Conservation (phyloP, 805 yeast genomes). For the Brettanomyces nanus region DNA sequence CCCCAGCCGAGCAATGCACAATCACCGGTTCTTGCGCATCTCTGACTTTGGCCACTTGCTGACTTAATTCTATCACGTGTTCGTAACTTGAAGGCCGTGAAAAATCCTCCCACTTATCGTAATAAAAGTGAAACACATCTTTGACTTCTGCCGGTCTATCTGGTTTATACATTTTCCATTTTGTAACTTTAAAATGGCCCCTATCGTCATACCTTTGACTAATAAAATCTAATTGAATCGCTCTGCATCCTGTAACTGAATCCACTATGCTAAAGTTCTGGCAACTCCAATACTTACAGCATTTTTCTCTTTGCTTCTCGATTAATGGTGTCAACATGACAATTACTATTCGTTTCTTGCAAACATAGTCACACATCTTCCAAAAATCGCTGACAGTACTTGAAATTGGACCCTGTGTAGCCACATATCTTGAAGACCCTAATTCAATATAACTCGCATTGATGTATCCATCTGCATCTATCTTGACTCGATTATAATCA, state of each 20-base stretch:
- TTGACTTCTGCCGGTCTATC: slow-evolving; percentile 1
- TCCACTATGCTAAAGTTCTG: slow-evolving; percentile 2
- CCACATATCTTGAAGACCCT: slow-evolving; percentile 42
- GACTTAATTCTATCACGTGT: slow-evolving; percentile 22
- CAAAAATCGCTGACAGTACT: slow-evolving; percentile 79
- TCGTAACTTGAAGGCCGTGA: slow-evolving; percentile 28
- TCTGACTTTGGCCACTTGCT: slow-evolving; percentile 9
- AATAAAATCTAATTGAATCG: not conserved
- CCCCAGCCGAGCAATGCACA: slow-evolving; percentile 55
- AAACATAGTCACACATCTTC: slow-evolving; percentile 30
- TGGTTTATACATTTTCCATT: slow-evolving; percentile 12
- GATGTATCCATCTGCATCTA: slow-evolving; percentile 40
- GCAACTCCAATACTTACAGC: slow-evolving; percentile 16
- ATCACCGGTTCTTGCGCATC: slow-evolving; percentile 17
- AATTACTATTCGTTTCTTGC: slow-evolving; percentile 32
- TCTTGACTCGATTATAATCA: slow-evolving; percentile 35
- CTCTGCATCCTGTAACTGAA: not conserved
- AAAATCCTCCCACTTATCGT: slow-evolving; percentile 38
- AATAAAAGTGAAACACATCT: slow-evolving; percentile 29
- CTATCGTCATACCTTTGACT: not conserved
- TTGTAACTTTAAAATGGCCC: slow-evolving; percentile 1
- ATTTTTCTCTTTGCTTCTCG: slow-evolving; percentile 33
- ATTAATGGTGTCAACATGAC: slow-evolving; percentile 68
- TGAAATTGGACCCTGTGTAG: slow-evolving; percentile 81
- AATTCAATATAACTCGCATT: slow-evolving; percentile 29